Evolutionary conservation across 139 green algal genomes (phyloP).

Genomic region (Bryopsis sp.): DNA sequence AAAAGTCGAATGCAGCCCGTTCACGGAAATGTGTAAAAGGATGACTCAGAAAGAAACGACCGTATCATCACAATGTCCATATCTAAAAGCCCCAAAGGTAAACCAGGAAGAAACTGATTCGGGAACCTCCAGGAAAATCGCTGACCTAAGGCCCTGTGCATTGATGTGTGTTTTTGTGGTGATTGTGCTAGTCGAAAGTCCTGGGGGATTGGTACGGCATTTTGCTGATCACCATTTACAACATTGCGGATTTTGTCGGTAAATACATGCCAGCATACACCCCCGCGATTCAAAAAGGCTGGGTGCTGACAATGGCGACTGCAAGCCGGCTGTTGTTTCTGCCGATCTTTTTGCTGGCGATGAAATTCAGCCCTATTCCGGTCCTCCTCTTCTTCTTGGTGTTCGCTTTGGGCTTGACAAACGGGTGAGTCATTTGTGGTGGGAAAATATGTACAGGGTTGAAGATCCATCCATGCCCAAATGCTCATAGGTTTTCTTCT

Average conservation of each 20-base stretch:
- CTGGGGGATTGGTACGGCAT: conserved; percentile 82
- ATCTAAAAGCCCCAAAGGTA: no score
- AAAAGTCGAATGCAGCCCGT: no score
- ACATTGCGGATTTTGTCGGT: conserved; percentile 54
- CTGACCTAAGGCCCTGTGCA: background rate
- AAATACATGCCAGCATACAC: conserved; percentile 39
- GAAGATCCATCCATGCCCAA: no score
- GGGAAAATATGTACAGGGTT: no score
- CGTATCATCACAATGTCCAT: no score
- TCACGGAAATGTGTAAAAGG: no score
- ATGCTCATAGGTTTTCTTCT: no score
- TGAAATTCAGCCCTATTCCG: background rate
- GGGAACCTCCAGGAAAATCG: no score
- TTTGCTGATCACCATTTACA: conserved; percentile 66
- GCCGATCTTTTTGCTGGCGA: conserved; percentile 35
- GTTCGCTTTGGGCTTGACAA: conserved; percentile 38
- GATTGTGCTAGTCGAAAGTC: conserved; percentile 33
- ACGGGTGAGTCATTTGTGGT: no score
- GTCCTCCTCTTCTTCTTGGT: conserved; percentile 27
- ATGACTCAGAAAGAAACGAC: no score
- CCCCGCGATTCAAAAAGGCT: background rate
- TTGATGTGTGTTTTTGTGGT: no score
- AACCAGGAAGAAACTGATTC: no score
- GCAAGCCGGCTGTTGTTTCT: conserved; percentile 40
- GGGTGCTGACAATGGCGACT: background rate